phyloP scores from a whole-genome alignment of 306 rosid species.

The Heteromeles arbutifolia region DNA sequence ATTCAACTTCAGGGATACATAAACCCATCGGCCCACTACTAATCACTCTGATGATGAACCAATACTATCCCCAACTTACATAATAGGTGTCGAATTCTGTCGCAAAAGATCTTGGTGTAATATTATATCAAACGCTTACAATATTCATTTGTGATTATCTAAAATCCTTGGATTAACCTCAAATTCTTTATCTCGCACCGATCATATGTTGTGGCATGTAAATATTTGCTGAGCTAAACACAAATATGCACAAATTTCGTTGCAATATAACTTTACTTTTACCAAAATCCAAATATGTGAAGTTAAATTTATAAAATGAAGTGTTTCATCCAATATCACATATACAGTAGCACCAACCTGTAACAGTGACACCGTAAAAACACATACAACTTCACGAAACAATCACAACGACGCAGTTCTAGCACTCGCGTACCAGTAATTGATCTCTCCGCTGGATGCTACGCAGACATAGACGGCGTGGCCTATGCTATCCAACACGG shows the following conservation, averaged over 20 bases:
- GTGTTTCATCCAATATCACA: not conserved
- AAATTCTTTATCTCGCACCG: not conserved
- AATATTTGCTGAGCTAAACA: not conserved
- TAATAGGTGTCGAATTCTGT: no score
- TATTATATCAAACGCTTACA: not conserved
- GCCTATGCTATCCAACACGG: conserved; percentile 50
- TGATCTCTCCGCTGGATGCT: conserved; percentile 51
- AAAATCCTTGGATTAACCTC: not conserved
- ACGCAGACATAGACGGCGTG: conserved; percentile 49
- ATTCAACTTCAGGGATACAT: not conserved
- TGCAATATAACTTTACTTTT: not conserved
- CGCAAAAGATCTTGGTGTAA: no score
- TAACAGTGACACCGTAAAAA: not conserved
- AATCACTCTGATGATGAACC: not conserved
- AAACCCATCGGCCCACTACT: not conserved
- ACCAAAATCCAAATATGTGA: not conserved
- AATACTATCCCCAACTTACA: not conserved
- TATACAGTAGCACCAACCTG: not conserved
- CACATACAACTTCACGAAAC: not conserved
- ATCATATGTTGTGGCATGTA: not conserved
- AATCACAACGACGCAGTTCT: not conserved
- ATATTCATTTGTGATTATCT: not conserved
- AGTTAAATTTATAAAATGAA: not conserved
- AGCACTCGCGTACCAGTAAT: conserved; percentile 40
- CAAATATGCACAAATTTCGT: not conserved